Percentiles rank a stretch among this genome's conserved stretches.
Evolutionary conservation across 2,329 filamentous ascomycete species (phyloP).

Genomic region (Phoma sp.): DNA sequence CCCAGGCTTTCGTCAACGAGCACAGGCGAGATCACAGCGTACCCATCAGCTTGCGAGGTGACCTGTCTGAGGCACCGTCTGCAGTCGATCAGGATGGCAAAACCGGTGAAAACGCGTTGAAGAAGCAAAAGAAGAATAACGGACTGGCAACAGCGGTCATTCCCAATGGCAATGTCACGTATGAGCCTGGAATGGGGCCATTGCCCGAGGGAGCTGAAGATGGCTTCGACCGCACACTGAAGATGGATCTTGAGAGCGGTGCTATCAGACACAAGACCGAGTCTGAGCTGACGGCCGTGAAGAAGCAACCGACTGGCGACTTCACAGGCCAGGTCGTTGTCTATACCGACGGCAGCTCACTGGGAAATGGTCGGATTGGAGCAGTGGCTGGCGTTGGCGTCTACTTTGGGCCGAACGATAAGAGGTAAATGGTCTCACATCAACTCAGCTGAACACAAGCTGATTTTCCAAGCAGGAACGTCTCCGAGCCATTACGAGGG

Average conservation of each 20-base stretch:
- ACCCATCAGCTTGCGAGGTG: constrained; percentile 36
- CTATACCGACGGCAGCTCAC: constrained; percentile 68
- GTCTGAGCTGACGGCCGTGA: constrained; percentile 55
- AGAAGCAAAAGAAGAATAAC: constrained; percentile 48
- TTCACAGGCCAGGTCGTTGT: constrained; percentile 61
- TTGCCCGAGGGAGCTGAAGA: constrained; percentile 64
- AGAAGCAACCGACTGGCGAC: constrained; percentile 52
- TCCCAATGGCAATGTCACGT: constrained; percentile 22
- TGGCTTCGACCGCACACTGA: constrained; percentile 65
- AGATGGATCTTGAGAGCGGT: constrained; percentile 61
- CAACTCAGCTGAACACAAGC: neutral
- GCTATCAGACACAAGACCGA: constrained; percentile 62
- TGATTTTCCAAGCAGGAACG: constrained; percentile 58
- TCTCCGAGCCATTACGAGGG: constrained; percentile 78
- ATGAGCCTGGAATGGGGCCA: constrained; percentile 61
- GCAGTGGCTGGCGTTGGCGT: constrained; percentile 68
- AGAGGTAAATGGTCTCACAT: constrained; percentile 52
- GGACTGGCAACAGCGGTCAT: constrained; percentile 19
- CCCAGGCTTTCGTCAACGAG: constrained; percentile 72
- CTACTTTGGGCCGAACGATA: constrained; percentile 66
- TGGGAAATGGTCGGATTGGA: constrained; percentile 62
- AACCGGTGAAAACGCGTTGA: constrained; percentile 31
- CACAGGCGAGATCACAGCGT: constrained; percentile 36
- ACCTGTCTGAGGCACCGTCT: constrained; percentile 37
- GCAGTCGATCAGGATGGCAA: constrained; percentile 21